Evolutionary conservation across 345 rosid genomes (phyloP).

Genomic region (Punica granatum): DNA sequence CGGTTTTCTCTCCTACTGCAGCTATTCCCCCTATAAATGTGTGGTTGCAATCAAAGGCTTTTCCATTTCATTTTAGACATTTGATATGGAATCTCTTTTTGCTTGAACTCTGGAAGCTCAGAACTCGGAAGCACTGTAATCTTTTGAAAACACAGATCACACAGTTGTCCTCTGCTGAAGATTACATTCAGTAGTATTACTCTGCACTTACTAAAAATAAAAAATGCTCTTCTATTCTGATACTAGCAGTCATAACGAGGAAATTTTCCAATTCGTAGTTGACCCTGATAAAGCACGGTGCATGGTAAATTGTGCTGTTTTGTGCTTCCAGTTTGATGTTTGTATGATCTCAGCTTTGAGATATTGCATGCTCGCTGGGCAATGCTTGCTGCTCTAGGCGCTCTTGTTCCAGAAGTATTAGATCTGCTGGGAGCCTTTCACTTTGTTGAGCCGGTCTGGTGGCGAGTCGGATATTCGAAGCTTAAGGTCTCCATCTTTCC

Average conservation of each 20-base stretch:
- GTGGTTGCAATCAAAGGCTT: neutral
- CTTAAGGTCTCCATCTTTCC: slow-evolving; percentile 47
- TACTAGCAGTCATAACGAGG: neutral
- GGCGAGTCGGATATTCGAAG: slow-evolving; percentile 92
- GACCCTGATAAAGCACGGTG: neutral
- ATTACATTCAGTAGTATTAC: neutral
- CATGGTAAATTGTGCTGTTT: neutral
- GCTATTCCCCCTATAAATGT: neutral
- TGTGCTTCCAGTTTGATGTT: neutral
- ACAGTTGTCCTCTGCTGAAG: neutral
- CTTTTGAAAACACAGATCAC: neutral
- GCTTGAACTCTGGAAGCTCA: neutral
- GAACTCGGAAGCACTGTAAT: neutral
- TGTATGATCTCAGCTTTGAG: slow-evolving; percentile 48
- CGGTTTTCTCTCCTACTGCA: neutral
- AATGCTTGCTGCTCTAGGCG: slow-evolving; percentile 92
- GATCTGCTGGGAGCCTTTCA: slow-evolving; percentile 62
- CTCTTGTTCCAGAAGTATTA: slow-evolving; percentile 73
- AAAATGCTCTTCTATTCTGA: neutral
- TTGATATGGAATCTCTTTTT: neutral
- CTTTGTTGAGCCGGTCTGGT: slow-evolving; percentile 87
- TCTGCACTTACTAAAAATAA: neutral
- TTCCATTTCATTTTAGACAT: neutral
- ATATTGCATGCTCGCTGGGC: slow-evolving; percentile 98
- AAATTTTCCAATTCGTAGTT: neutral